phyloP scores from a whole-genome alignment of 2,329 filamentous ascomycete genomes.

The Mariannaea sp. region DNA sequence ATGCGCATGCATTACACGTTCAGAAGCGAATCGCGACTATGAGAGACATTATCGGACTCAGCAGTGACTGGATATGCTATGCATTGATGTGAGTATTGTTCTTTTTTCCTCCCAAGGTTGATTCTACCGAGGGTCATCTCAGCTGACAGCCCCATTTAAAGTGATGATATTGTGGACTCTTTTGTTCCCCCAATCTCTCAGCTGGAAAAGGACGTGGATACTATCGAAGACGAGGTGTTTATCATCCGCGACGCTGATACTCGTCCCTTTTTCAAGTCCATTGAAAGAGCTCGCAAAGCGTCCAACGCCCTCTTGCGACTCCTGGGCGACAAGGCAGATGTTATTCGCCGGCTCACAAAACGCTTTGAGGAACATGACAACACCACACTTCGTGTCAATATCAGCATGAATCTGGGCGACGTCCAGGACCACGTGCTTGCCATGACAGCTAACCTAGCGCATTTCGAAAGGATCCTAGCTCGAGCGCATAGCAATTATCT shows the following conservation, averaged over 20 bases:
- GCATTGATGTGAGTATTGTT: slow-evolving; percentile 79
- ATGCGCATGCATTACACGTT: slow-evolving; percentile 85
- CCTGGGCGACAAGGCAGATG: slow-evolving; percentile 93
- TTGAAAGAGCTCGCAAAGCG: slow-evolving; percentile 89
- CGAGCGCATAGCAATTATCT: slow-evolving; percentile 95
- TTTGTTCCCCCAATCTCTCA: slow-evolving; percentile 92
- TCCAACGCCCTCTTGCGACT: slow-evolving; percentile 92
- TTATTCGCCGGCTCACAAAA: slow-evolving; percentile 96
- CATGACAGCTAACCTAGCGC: slow-evolving; percentile 94
- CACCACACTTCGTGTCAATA: slow-evolving; percentile 92
- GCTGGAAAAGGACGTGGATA: slow-evolving; percentile 86
- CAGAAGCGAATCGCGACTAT: slow-evolving; percentile 90
- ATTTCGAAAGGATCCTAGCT: slow-evolving; percentile 97
- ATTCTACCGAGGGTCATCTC: background rate
- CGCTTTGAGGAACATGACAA: slow-evolving; percentile 97
- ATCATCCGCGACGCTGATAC: slow-evolving; percentile 90
- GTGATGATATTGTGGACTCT: slow-evolving; percentile 95
- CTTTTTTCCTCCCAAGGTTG: background rate
- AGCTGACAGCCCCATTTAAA: slow-evolving; percentile 40
- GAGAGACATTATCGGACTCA: slow-evolving; percentile 91
- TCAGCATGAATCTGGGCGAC: slow-evolving; percentile 93
- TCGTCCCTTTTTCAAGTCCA: slow-evolving; percentile 80
- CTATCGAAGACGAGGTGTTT: slow-evolving; percentile 95
- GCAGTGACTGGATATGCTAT: slow-evolving; percentile 98
- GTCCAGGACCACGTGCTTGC: slow-evolving; percentile 99